Base-by-base conservation (phyloP, 805 yeast genomes). In the Groenewaldozyma salmanticensis region DNA sequence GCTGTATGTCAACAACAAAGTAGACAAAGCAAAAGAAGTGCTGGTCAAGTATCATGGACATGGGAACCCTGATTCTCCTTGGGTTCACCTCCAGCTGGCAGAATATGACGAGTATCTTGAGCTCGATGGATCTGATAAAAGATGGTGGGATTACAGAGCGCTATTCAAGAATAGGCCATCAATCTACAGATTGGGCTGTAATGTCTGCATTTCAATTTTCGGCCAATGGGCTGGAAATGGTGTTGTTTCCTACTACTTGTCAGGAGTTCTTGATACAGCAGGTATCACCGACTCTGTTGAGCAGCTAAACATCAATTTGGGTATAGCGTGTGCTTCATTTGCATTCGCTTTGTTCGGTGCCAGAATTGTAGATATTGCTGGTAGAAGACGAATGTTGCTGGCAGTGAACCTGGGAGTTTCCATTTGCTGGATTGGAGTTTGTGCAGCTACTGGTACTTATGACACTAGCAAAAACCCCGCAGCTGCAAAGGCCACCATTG, bases 391-490 rank as follows among this genome's bases (percentile, higher is more conserved):
- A 32, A 44, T 50, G 46, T 47, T 58, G 18, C 37, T 59, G 35
- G 37, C 39, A 27, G 47, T 53, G 9, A 45, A 47, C 19, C 34
- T 47, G 5, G 55, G 53, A 9, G 38, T 52, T 37, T 45, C 55
- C 2, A n/a, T 49, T 5, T 46, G 50, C 19, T 52, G 50, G 44
- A 44, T 42, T 20, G 37, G 77, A 59, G 81, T 56, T 35, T 51
- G 56, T 11, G 51, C 59, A 20, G 37, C 47, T 20, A 47, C 56
- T 11, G 56, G 53, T 31, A 44, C 52, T 22, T 52, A 44, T 34
- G 46, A 47, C 16, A 40, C n/a, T n/a, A 24, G 29, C 29, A 24
- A 46, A 3, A 49, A 48, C 21, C 43, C 39, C 17, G 45, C 48
- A 4, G 57, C 60, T 18, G 53, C 54, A 2, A 46, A 40, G 6